These are phyloP conservation scores for Hypoxylon trugodes DNA, from an alignment of 495 filamentous ascomycete species.

Conservation along the genomic window DNA sequence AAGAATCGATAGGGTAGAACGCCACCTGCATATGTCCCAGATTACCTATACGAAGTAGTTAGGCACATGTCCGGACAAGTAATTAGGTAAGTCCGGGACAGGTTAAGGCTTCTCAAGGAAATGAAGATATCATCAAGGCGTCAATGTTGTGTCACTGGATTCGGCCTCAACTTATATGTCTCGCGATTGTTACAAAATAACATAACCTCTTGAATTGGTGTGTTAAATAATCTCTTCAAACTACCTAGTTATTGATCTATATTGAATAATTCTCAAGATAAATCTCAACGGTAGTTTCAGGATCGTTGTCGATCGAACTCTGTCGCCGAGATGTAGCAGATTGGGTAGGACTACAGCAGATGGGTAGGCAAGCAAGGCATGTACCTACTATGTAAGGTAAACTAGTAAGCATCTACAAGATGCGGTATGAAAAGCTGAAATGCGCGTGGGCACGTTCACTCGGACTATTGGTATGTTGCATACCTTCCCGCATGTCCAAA, in stretches of 20 bases:
- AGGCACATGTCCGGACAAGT: conserved; percentile 13
- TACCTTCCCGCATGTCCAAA: not conserved
- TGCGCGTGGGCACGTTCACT: not conserved
- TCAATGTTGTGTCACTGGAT: not conserved
- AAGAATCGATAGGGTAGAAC: conserved; percentile 11
- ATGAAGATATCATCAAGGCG: conserved; percentile 6
- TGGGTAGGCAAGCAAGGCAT: no score
- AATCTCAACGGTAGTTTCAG: not conserved
- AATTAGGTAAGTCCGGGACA: conserved; percentile 26
- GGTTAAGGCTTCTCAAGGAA: not conserved
- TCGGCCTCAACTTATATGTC: not conserved
- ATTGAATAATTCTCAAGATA: not conserved
- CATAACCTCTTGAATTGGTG: not conserved
- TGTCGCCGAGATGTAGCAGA: conserved; percentile 5
- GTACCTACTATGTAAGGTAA: no score
- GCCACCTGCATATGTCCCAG: conserved; percentile 20
- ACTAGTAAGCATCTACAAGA: no score
- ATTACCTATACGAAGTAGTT: not conserved
- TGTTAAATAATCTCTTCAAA: not conserved
- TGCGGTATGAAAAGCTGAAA: no score
- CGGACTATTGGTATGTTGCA: conserved; percentile 6
- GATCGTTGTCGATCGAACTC: conserved; percentile 2
- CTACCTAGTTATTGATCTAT: not conserved
- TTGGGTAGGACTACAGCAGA: no score
- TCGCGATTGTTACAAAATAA: not conserved